A percentile compares a stretch with the other conserved stretches of the same genome.
These are phyloP conservation scores for Rhizomucor miehei DNA, from an alignment of 371 early-diverging fungal genomes.

Conservation along the genomic window DNA sequence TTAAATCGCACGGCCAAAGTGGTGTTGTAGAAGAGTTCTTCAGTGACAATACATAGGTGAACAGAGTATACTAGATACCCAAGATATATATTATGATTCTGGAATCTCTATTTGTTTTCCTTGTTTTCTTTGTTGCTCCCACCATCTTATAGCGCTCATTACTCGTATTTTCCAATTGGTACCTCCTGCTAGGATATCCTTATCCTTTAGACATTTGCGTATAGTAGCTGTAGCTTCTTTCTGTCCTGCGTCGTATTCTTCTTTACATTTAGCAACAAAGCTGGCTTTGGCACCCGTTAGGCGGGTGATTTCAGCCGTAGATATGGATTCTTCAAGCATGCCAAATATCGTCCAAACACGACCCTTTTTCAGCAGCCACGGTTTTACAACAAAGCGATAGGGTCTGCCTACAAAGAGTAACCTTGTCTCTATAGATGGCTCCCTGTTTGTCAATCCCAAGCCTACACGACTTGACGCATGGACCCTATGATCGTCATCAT, in stretches of 20 bases:
- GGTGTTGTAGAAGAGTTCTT: slow-evolving; percentile 6
- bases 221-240: slow-evolving; percentile 8
- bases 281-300: slow-evolving; percentile 6
- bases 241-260: slow-evolving; percentile 16
- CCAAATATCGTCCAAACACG: slow-evolving; percentile 24
- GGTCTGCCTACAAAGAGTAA: slow-evolving; percentile 19
- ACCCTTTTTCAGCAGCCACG: slow-evolving; percentile 23
- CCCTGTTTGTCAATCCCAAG: slow-evolving; percentile 13
- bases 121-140: slow-evolving; percentile 5
- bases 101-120: not conserved
- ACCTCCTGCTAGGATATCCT: slow-evolving; percentile 21
- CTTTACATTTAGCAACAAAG: slow-evolving; percentile 12
- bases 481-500: not conserved
- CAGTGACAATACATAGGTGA: not conserved
- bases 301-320: slow-evolving; percentile 9
- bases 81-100: no score
- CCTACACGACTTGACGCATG: slow-evolving; percentile 27
- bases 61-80: not conserved
- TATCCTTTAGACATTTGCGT: slow-evolving; percentile 10
- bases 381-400: slow-evolving; percentile 23
- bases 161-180: slow-evolving; percentile 23
- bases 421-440: slow-evolving; percentile 8
- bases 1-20: not conserved
- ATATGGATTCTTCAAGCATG: slow-evolving; percentile 9
- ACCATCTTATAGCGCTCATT: slow-evolving; percentile 24